Evolutionary conservation across 2,329 filamentous ascomycete species (phyloP).

Genomic region (Neopestalotiopsis clavispora): DNA sequence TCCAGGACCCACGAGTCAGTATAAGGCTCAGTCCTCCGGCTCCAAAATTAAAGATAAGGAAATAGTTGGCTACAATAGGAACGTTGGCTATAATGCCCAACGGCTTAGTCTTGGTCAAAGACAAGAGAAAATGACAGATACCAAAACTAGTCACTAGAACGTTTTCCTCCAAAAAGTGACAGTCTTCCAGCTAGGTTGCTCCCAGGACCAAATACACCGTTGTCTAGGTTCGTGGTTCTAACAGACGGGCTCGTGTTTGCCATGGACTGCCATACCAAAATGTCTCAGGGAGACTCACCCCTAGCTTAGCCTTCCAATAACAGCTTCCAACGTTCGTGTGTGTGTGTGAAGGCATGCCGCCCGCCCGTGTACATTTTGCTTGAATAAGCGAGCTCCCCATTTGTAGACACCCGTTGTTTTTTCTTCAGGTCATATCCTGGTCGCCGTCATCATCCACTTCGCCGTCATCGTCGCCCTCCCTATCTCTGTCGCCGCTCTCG

Average conservation of each 20-base stretch:
- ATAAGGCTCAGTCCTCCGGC: neutral
- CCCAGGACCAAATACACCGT: neutral
- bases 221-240: neutral
- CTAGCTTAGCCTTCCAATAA: neutral
- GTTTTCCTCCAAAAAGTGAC: neutral
- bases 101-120: neutral
- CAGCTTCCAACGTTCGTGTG: neutral
- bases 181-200: neutral
- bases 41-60: neutral
- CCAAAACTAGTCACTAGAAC: neutral
- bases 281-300: neutral
- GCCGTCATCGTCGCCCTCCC: constrained; percentile 36
- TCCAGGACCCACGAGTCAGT: neutral
- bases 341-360: neutral
- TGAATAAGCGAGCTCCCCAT: constrained; percentile 8
- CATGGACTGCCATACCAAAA: neutral
- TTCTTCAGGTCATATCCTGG: constrained; percentile 22
- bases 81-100: neutral
- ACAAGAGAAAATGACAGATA: neutral
- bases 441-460: constrained; percentile 22
- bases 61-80: neutral
- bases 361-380: neutral
- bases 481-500: constrained; percentile 38
- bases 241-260: neutral
- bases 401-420: neutral